phyloP scores from a whole-genome alignment of 2,329 filamentous ascomycete species.

The Fusarium drepaniforme region DNA sequence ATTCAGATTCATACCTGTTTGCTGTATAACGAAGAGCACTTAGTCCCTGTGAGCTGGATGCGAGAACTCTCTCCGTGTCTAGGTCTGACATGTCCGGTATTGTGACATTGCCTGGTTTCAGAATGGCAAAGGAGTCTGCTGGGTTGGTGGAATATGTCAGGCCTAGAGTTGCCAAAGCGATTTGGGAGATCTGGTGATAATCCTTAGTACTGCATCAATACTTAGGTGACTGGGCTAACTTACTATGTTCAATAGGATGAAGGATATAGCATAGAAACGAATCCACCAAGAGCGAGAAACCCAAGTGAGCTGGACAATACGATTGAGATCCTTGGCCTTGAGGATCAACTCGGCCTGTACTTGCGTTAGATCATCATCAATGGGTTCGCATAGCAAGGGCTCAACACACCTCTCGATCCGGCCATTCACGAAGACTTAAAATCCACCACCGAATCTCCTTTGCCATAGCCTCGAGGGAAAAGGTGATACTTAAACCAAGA shows the following conservation, averaged over 20 bases:
- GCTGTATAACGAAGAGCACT: conserved; percentile 57
- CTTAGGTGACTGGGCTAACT: not conserved
- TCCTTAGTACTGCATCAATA: not conserved
- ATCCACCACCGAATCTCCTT: conserved; percentile 61
- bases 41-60: conserved; percentile 31
- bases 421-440: conserved; percentile 51
- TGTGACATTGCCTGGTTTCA: conserved; percentile 49
- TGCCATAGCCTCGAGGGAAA: conserved; percentile 57
- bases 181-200: conserved; percentile 52
- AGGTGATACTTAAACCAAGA: conserved; percentile 53
- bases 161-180: conserved; percentile 56
- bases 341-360: conserved; percentile 35
- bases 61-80: conserved; percentile 47
- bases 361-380: not conserved
- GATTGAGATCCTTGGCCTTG: conserved; percentile 36
- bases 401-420: conserved; percentile 53
- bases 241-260: conserved; percentile 32
- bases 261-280: conserved; percentile 30
- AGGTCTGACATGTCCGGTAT: conserved; percentile 53
- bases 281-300: conserved; percentile 28
- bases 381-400: not conserved
- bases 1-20: conserved; percentile 47
- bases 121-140: conserved; percentile 49
- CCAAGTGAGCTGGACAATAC: conserved; percentile 32
- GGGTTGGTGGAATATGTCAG: conserved; percentile 57